A percentile compares a stretch with the other conserved stretches of the same genome.
phyloP scores from a whole-genome alignment of 164 flowering plant genomes.

The Vitis amurensis region DNA sequence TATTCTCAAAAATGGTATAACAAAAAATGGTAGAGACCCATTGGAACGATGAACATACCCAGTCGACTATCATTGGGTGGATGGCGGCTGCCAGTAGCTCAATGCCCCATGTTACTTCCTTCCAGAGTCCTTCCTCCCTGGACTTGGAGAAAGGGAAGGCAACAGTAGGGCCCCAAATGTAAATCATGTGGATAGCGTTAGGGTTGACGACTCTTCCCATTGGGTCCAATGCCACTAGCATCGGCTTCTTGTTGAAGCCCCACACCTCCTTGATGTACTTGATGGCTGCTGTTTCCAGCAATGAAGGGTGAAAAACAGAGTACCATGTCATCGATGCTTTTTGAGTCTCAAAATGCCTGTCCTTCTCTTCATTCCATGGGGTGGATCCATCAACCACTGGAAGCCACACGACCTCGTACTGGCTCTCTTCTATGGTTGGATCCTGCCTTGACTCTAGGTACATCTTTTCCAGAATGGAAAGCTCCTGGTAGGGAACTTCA shows the following conservation, averaged over 20 bases:
- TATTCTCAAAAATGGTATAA: no score
- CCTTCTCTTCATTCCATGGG: constrained; percentile 42
- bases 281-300: constrained; percentile 42
- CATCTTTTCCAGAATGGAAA: constrained; percentile 53
- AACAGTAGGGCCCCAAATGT: constrained; percentile 54
- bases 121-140: constrained; percentile 55
- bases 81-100: constrained; percentile 39
- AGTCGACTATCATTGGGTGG: constrained; percentile 30
- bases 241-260: constrained; percentile 45
- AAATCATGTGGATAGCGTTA: constrained; percentile 61
- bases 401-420: constrained; percentile 83
- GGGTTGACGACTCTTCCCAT: constrained; percentile 39
- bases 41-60: constrained; percentile 30
- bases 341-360: constrained; percentile 30
- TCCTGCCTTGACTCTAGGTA: constrained; percentile 48
- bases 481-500: constrained; percentile 57
- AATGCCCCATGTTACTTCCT: constrained; percentile 46
- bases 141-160: constrained; percentile 51
- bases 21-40: no score
- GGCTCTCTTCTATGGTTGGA: constrained; percentile 46
- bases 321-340: constrained; percentile 63
- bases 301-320: constrained; percentile 45
- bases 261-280: constrained; percentile 53
- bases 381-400: constrained; percentile 53
- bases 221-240: constrained; percentile 49